Base-by-base conservation (phyloP, 768 basidiomycete genomes). In the Hypholoma fasciculare region DNA sequence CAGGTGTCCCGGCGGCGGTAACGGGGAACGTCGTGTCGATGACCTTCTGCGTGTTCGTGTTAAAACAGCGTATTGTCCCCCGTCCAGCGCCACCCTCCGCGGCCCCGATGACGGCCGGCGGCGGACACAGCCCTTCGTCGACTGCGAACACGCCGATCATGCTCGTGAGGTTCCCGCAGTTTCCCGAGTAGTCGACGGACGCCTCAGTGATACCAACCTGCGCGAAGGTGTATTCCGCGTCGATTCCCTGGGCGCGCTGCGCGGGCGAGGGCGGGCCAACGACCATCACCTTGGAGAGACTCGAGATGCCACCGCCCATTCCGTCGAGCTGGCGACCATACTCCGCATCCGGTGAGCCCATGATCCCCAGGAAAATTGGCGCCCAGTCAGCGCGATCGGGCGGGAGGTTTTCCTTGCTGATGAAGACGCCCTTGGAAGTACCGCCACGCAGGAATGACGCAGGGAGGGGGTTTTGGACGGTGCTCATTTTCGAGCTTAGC, bases 301-400 rank as follows among this genome's bases (percentile, higher is more conserved):
- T 89, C 14, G 86, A 88, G 8, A 89, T 73, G 3, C 90, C 90
- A 6, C 90, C 89, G 8, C 90, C 90, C 87, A 92, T 89, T 11
- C 90, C 90, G 62, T 93, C 86, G 13, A 92, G 76, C 70, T 93
- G 90, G 14, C 88, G 75, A 1, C 82, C 83, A 62, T 89, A 73
- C 54, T 80, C 74, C 2, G 84, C 77, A 65, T 93, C 90, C 0
- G 90, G 90, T 3, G 89, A 90, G n/a, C 90, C 90, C 89, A 92
- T 91, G 13, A 90, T 80, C 0, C 86, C 82, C 8, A 87, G 78
- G 62, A 91, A 87, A 49, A 90, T 83, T 34, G 74, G 72, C 14
- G 74, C 69, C 89, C 88, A 90, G 67, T 81, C 71, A 0, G 74
- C 63, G 13, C 66, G 74, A 55, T 83, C 74, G 17, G 63, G 56